Evolutionary conservation across 1,284 basidiomycete genomes (phyloP), one percentile per base, ranked within the genome.

Genomic region (Puccinia triticina): DNA sequence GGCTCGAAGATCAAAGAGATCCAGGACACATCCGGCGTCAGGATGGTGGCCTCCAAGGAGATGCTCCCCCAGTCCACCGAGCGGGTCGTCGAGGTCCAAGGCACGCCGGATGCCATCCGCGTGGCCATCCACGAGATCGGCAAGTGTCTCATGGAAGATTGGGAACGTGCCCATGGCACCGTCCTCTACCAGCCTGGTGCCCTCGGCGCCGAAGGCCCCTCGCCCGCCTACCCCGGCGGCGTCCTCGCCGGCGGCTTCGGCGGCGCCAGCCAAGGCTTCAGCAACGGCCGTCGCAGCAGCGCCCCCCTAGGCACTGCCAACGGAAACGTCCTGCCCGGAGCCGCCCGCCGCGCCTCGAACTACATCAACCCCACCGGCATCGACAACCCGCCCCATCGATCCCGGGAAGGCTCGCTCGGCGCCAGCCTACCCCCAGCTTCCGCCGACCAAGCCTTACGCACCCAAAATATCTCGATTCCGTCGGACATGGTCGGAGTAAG

Each of bases 381-480:
- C 83, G 81, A 84, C 83, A 71, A 73, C 74, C 40, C 50, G 21
- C 73, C 73, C 32, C 76, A 77, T 50, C 77, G 83, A 53, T 74
- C 83, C 18, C 34, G 61, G 32, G 59, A 76, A 73, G 83, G 72
- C 77, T 86, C 87, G 83, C 89, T 91, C 79, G 87, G 88, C 82
- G 84, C 91, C 86, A 85, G 88, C 87, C 87, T 90, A 88, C 88
- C 84, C 90, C 83, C 86, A 59, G 87, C 84, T 80, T 84, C 85
- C 34, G 84, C 86, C 73, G 89, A 89, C 84, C 88, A 89, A 80
- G 96, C 96, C 88, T 90, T 98, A 84, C 93, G 96, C 85, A 98
- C 96, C 18, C 96, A 99, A 89, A 98, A 97, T 89, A 99, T 99
- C 86, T 96, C 96, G 84, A 99, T 99, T 86, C 96, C 96, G 75